These are phyloP conservation scores for Sporisorium iseilematis-ciliati DNA, from an alignment of 1,284 basidiomycete species.

Conservation along the genomic window DNA sequence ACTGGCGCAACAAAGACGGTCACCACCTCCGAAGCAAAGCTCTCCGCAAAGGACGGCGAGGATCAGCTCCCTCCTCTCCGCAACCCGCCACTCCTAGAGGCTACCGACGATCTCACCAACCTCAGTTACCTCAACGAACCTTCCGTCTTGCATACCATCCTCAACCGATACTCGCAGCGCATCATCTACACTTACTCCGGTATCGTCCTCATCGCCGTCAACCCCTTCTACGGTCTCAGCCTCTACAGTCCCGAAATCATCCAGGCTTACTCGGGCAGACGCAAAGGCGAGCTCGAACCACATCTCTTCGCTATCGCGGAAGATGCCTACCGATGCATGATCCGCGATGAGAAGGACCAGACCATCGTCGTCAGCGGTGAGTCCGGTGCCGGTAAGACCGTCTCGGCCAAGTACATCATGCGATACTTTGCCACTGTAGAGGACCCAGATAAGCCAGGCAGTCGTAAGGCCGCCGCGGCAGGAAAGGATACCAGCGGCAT, in stretches of 20 bases:
- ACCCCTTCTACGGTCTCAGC: slow-evolving; percentile 86
- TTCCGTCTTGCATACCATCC: slow-evolving; percentile 93
- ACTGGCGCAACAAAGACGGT: slow-evolving; percentile 57
- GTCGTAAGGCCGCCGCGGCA: slow-evolving; percentile 62
- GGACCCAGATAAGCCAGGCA: slow-evolving; percentile 75
- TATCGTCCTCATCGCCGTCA: slow-evolving; percentile 96
- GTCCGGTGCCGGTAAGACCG: slow-evolving; percentile 99
- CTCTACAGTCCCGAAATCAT: slow-evolving; percentile 92
- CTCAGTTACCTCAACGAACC: slow-evolving; percentile 98
- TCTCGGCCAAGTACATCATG: slow-evolving; percentile 99
- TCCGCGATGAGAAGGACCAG: slow-evolving; percentile 92
- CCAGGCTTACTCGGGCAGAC: slow-evolving; percentile 92
- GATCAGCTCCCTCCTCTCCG: slow-evolving; percentile 84
- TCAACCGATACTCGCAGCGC: slow-evolving; percentile 95
- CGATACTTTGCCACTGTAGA: slow-evolving; percentile 98
- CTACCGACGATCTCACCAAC: slow-evolving; percentile 96
- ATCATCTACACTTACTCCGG: slow-evolving; percentile 99
- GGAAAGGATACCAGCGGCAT: slow-evolving; percentile 76
- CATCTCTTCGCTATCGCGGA: slow-evolving; percentile 99
- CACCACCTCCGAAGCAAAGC: slow-evolving; percentile 57
- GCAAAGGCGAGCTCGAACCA: slow-evolving; percentile 94
- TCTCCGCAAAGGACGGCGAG: slow-evolving; percentile 50
- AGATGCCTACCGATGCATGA: slow-evolving; percentile 98
- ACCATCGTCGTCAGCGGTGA: slow-evolving; percentile 99
- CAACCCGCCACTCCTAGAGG: slow-evolving; percentile 95